phyloP scores from a whole-genome alignment of 2,329 filamentous ascomycete species.

The Aspergillus thermomutatus region DNA sequence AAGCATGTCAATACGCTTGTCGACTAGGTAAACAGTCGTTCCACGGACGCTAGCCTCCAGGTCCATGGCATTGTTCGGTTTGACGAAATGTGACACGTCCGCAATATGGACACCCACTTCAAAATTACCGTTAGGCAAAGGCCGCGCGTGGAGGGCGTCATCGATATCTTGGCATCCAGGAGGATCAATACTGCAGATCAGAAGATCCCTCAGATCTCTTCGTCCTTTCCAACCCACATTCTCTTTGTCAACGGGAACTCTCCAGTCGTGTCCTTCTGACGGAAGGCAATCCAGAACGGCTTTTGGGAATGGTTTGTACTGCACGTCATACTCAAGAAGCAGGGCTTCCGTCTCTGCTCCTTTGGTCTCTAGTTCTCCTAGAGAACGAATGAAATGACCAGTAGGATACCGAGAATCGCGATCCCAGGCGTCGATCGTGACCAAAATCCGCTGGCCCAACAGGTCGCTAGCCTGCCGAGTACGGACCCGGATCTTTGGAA shows the following conservation, averaged over 20 bases:
- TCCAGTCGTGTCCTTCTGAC: conserved; percentile 89
- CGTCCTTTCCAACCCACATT: conserved; percentile 85
- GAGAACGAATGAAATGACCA: conserved; percentile 87
- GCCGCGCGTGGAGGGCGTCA: conserved; percentile 85
- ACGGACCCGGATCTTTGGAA: conserved; percentile 91
- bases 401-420: conserved; percentile 87
- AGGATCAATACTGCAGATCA: conserved; percentile 97
- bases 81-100: conserved; percentile 98
- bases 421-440: conserved; percentile 95
- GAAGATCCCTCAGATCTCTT: conserved; percentile 75
- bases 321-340: conserved; percentile 91
- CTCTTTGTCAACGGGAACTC: conserved; percentile 72
- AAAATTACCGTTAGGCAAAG: conserved; percentile 85
- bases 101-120: conserved; percentile 98
- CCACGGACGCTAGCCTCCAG: conserved; percentile 88
- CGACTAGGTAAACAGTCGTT: conserved; percentile 94
- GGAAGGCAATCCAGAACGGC: conserved; percentile 92
- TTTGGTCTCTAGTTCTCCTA: conserved; percentile 93
- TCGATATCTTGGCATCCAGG: conserved; percentile 97
- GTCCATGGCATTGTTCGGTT: conserved; percentile 96
- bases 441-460: conserved; percentile 83
- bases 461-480: conserved; percentile 88
- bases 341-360: conserved; percentile 96
- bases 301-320: conserved; percentile 95
- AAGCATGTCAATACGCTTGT: conserved; percentile 99